Evolutionary conservation across 2,329 filamentous ascomycete species (phyloP).

Genomic region (Thermoascus crustaceus): DNA sequence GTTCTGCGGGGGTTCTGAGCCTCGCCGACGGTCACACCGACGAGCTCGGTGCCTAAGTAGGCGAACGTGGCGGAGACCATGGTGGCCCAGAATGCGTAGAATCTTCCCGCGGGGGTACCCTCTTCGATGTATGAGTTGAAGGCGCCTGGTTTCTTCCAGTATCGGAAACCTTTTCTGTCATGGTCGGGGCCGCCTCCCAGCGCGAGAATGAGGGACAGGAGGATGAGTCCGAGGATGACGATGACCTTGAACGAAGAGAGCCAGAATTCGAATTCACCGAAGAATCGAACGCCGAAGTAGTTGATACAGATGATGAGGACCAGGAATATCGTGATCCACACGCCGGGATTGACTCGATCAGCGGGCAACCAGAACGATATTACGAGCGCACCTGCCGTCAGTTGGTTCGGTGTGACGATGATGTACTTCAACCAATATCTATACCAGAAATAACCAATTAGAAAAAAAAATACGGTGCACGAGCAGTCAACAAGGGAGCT

Average conservation of each 20-base stretch:
- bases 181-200: conserved; percentile 29
- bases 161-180: conserved; percentile 53
- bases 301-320: conserved; percentile 49
- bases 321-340: conserved; percentile 54
- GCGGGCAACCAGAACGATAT: conserved; percentile 54
- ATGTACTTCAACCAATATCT: conserved; percentile 56
- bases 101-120: conserved; percentile 41
- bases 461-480: neutral
- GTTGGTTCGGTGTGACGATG: conserved; percentile 51
- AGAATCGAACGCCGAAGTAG: conserved; percentile 49
- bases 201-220: conserved; percentile 10
- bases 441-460: neutral
- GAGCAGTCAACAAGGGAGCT: neutral
- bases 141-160: conserved; percentile 54
- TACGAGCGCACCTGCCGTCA: conserved; percentile 50
- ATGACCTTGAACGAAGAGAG: conserved; percentile 55
- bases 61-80: conserved; percentile 67
- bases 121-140: conserved; percentile 38
- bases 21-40: conserved; percentile 67
- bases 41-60: conserved; percentile 64
- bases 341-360: conserved; percentile 43
- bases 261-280: conserved; percentile 56
- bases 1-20: conserved; percentile 67
- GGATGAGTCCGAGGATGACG: conserved; percentile 40
- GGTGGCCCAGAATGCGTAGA: conserved; percentile 56